These are phyloP conservation scores for Glycine tomentella DNA, from an alignment of 306 rosid genomes.

Conservation along the genomic window DNA sequence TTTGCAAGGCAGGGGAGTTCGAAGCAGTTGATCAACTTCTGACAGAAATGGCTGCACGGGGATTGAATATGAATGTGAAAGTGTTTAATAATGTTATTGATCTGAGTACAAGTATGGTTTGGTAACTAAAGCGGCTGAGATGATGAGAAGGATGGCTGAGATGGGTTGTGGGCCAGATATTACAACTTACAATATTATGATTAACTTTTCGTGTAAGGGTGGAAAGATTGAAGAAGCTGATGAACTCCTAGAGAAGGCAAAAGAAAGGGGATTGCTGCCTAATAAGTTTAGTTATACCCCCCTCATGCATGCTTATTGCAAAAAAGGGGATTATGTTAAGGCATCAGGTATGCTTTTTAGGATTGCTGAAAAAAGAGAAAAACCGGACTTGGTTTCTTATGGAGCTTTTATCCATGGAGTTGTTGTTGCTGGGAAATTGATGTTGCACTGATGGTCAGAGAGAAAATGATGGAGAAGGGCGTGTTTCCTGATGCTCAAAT, in stretches of 20 bases:
- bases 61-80: constrained; percentile 57
- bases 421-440: constrained; percentile 69
- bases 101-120: constrained; percentile 63
- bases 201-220: constrained; percentile 61
- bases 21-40: constrained; percentile 63
- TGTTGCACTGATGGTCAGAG: constrained; percentile 63
- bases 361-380: constrained; percentile 70
- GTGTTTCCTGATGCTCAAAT: constrained; percentile 78
- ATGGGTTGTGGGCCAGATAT: constrained; percentile 78
- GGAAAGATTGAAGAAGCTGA: constrained; percentile 75
- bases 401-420: constrained; percentile 85
- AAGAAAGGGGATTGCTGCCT: constrained; percentile 56
- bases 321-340: constrained; percentile 65
- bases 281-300: constrained; percentile 75
- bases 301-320: constrained; percentile 64
- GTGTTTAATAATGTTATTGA: constrained; percentile 73
- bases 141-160: constrained; percentile 59
- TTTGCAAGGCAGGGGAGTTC: constrained; percentile 73
- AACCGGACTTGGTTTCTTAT: constrained; percentile 74
- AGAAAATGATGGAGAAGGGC: constrained; percentile 77
- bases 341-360: constrained; percentile 69
- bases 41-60: constrained; percentile 68
- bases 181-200: constrained; percentile 67
- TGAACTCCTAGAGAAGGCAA: constrained; percentile 60
- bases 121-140: constrained; percentile 54